These are phyloP conservation scores for Trichoderma guizhouense DNA, from an alignment of 2,329 filamentous ascomycete species.

Conservation along the genomic window DNA sequence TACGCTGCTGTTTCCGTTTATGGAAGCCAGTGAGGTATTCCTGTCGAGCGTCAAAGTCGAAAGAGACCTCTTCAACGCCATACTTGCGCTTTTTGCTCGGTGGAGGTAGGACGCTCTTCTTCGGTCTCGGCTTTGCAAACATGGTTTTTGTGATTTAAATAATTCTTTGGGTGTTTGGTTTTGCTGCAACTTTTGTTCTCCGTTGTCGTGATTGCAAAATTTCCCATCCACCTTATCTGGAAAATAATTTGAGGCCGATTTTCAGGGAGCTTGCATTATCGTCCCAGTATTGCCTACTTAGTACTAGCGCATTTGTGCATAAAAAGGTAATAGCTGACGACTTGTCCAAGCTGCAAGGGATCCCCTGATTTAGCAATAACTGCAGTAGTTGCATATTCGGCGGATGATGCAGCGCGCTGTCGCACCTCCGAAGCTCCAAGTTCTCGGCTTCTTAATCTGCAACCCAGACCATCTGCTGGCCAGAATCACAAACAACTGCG, in stretches of 20 bases:
- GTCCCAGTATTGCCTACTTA: background rate
- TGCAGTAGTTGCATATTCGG: background rate
- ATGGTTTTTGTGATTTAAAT: conserved; percentile 22
- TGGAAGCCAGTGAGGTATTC: conserved; percentile 95
- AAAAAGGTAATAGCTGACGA: background rate
- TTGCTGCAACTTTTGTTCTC: background rate
- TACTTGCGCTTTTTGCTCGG: conserved; percentile 66
- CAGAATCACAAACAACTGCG: conserved; percentile 3
- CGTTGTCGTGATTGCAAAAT: background rate
- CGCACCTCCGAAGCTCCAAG: conserved; percentile 10
- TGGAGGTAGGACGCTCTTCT: conserved; percentile 55
- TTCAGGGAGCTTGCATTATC: background rate
- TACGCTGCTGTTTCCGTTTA: conserved; percentile 85
- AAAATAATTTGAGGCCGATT: background rate
- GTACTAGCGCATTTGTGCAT: background rate
- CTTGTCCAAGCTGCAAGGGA: background rate
- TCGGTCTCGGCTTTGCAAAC: conserved; percentile 58
- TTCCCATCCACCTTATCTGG: background rate
- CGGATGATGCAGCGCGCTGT: conserved; percentile 10
- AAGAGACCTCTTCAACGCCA: conserved; percentile 74
- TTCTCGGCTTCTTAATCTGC: background rate
- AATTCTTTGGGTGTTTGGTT: background rate
- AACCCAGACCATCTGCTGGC: conserved; percentile 4
- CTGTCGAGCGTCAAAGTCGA: conserved; percentile 73
- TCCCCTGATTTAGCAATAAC: conserved; percentile 7